Conservation (phyloP, 352 stramenopile genomes). For the Pythium phragmitis region DNA sequence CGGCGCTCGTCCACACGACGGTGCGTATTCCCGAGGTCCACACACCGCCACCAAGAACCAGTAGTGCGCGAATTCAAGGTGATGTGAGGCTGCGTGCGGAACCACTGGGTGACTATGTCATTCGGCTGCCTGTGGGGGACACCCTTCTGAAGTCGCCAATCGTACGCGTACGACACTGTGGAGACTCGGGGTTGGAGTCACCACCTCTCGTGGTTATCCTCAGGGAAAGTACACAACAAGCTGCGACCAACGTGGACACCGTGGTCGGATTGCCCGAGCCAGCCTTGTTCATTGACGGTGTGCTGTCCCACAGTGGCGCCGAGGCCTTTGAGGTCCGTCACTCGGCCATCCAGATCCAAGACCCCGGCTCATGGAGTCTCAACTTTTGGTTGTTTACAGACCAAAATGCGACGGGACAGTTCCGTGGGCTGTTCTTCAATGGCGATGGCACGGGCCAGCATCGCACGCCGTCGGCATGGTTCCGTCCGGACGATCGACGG, state of each 20-base stretch:
- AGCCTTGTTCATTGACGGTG: constrained; percentile 41
- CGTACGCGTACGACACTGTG: constrained; percentile 10
- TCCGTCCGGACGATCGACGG: constrained; percentile 57
- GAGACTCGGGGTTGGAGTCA: neutral
- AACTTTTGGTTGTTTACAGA: constrained; percentile 67
- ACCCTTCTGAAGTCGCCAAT: neutral
- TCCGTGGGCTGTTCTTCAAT: constrained; percentile 83
- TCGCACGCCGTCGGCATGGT: constrained; percentile 82
- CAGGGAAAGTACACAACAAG: neutral
- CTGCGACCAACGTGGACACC: neutral
- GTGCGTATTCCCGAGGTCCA: constrained; percentile 4
- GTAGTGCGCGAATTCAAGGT: neutral
- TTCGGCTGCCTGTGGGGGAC: constrained; percentile 21
- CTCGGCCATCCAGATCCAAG: constrained; percentile 33
- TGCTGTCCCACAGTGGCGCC: constrained; percentile 47
- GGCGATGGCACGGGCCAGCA: constrained; percentile 57
- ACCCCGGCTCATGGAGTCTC: constrained; percentile 59
- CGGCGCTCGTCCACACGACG: constrained; percentile 37
- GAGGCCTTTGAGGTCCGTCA: constrained; percentile 51
- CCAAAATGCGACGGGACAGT: constrained; percentile 50
- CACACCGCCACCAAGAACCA: neutral
- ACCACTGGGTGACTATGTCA: constrained; percentile 30
- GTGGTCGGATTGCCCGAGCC: constrained; percentile 19
- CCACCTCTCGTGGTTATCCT: constrained; percentile 11
- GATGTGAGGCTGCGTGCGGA: constrained; percentile 37